A percentile compares a stretch with the other conserved stretches of the same genome.
Evolutionary conservation across 441 rosid genomes (phyloP).

Genomic region (Gossypium davidsonii): DNA sequence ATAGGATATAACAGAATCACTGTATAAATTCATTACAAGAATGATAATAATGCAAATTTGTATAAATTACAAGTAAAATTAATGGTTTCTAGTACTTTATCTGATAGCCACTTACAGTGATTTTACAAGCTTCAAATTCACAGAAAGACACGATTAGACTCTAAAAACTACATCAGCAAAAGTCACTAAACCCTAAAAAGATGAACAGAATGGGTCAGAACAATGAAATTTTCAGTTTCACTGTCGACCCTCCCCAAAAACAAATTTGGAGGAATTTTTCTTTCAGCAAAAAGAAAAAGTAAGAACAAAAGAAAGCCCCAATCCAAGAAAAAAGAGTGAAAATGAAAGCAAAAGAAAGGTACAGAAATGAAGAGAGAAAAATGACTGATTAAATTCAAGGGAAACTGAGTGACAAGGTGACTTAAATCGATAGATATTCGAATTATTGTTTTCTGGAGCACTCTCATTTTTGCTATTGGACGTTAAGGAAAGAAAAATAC

Average conservation of each 20-base stretch:
- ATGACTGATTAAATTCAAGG: constrained; percentile 11
- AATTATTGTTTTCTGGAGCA: constrained; percentile 19
- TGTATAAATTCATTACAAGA: too few relatives aligned
- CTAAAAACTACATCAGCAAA: constrained; percentile 8
- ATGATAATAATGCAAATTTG: too few relatives aligned
- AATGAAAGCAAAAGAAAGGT: not conserved
- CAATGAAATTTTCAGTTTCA: not conserved
- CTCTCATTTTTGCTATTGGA: constrained; percentile 28
- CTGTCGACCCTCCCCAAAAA: not conserved
- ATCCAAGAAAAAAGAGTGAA: not conserved
- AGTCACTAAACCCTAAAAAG: constrained; percentile 15
- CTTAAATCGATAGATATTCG: constrained; percentile 17
- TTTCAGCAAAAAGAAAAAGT: not conserved
- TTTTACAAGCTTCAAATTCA: constrained; percentile 16
- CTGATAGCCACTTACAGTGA: constrained; percentile 10
- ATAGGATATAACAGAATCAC: constrained; percentile 30
- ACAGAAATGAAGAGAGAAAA: not conserved
- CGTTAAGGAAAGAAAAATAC: not conserved
- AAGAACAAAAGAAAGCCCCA: not conserved
- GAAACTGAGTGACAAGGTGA: constrained; percentile 7
- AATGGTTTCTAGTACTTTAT: too few relatives aligned
- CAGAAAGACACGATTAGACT: constrained; percentile 20
- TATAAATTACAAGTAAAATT: too few relatives aligned
- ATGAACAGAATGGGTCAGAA: not conserved
- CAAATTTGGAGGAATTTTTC: constrained; percentile 10